Percentiles rank a stretch among this genome's conserved stretches.
phyloP scores from a whole-genome alignment of 2,329 filamentous ascomycete genomes.

The Xenoacremonium recifei region DNA sequence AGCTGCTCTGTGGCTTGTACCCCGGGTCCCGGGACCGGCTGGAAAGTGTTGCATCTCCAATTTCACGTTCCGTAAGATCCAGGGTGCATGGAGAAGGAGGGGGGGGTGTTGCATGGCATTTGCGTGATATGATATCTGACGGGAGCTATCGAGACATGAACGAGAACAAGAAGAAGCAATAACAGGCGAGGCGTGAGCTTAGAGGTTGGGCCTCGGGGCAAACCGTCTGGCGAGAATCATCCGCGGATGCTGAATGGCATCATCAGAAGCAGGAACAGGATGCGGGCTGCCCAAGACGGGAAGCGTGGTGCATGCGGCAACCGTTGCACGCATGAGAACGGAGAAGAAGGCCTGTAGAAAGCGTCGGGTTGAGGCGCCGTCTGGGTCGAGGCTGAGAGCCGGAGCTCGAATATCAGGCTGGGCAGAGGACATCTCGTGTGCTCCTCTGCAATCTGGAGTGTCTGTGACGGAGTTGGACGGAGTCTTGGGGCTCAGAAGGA shows the following conservation, averaged over 20 bases:
- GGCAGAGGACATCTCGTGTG: too few relatives aligned
- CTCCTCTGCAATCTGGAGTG: too few relatives aligned
- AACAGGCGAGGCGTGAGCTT: too few relatives aligned
- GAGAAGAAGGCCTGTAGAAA: neutral
- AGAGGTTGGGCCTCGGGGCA: neutral
- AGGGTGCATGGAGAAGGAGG: neutral
- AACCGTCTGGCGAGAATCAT: neutral
- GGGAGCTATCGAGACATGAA: too few relatives aligned
- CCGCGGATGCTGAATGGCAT: neutral
- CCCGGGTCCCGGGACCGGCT: neutral
- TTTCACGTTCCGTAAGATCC: neutral
- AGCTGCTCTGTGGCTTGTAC: neutral
- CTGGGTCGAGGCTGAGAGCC: neutral
- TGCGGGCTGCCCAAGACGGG: neutral
- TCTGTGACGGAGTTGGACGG: neutral
- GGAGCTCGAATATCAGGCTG: neutral
- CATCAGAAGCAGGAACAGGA: neutral
- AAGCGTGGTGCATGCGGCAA: neutral
- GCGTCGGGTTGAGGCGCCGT: neutral
- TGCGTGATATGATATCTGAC: neutral
- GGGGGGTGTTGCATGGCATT: too few relatives aligned
- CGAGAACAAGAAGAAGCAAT: too few relatives aligned
- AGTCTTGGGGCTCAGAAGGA: neutral
- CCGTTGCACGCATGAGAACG: neutral
- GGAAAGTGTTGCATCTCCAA: neutral